phyloP scores from a whole-genome alignment of 495 filamentous ascomycete species.

The Aspergillus leporis region DNA sequence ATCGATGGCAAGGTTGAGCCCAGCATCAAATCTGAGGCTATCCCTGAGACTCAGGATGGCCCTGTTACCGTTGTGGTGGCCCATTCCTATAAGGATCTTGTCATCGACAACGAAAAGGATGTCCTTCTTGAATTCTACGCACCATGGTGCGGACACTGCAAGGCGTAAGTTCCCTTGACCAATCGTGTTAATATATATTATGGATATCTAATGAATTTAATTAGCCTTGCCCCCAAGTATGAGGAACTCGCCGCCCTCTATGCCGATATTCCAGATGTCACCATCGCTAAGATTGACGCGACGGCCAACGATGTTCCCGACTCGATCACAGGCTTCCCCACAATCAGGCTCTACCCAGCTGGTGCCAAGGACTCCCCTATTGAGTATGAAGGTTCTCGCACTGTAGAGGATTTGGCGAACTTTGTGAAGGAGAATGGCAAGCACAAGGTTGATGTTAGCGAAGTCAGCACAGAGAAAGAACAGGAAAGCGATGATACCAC shows the following conservation, averaged over 20 bases:
- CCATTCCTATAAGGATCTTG: conserved; percentile 88
- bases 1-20: conserved; percentile 85
- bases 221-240: conserved; percentile 67
- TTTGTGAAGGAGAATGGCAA: conserved; percentile 96
- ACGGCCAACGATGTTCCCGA: conserved; percentile 96
- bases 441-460: conserved; percentile 68
- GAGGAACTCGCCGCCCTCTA: conserved; percentile 85
- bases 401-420: conserved; percentile 87
- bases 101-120: conserved; percentile 93
- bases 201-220: conserved; percentile 18
- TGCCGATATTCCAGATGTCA: conserved; percentile 68
- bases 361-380: conserved; percentile 82
- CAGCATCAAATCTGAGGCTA: conserved; percentile 96
- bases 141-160: conserved; percentile 99
- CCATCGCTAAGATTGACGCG: conserved; percentile 96
- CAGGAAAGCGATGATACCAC: conserved; percentile 32
- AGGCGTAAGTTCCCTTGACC: conserved; percentile 56
- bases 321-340: conserved; percentile 96
- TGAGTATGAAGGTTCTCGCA: conserved; percentile 85
- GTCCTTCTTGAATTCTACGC: conserved; percentile 98
- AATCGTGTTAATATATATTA: not conserved
- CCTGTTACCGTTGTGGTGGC: conserved; percentile 88
- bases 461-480: conserved; percentile 45
- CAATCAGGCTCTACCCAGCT: conserved; percentile 97
- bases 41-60: conserved; percentile 93